Percentiles rank a stretch among this genome's conserved stretches.
Conservation (phyloP, 192 early-diverging fungal genomes). For the Backusella macrospora region DNA sequence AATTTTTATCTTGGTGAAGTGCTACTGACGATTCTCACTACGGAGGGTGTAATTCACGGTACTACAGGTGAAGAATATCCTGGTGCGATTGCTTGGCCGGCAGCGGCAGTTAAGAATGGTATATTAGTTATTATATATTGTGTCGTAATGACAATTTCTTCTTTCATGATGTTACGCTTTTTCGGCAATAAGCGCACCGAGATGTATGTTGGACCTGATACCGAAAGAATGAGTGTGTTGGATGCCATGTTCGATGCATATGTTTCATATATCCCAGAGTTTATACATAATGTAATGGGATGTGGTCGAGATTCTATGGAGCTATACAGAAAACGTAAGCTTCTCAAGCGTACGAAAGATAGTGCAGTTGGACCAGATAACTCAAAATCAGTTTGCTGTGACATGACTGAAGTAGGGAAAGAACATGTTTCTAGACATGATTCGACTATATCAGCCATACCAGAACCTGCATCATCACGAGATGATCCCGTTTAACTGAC, state of each 20-base stretch:
- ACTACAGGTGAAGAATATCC: not conserved
- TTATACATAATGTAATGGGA: slow-evolving; percentile 22
- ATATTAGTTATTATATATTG: slow-evolving; percentile 26
- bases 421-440: not conserved
- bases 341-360: not conserved
- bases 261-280: slow-evolving; percentile 38
- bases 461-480: not conserved
- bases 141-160: slow-evolving; percentile 25
- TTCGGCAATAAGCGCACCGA: slow-evolving; percentile 6
- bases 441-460: not conserved
- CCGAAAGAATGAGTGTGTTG: not conserved
- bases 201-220: not conserved
- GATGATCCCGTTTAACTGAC: not conserved
- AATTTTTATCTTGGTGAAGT: slow-evolving; percentile 39
- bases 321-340: slow-evolving; percentile 31
- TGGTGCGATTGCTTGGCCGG: slow-evolving; percentile 24
- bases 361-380: not conserved
- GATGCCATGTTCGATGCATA: slow-evolving; percentile 37
- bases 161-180: slow-evolving; percentile 30
- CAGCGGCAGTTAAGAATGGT: slow-evolving; percentile 31
- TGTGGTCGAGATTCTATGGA: slow-evolving; percentile 32
- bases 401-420: not conserved
- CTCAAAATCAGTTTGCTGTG: not conserved
- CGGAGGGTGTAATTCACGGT: slow-evolving; percentile 29
- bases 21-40: slow-evolving; percentile 15